Base-by-base conservation (phyloP, 2,329 filamentous ascomycete genomes). In the Arachnomyces sp. region DNA sequence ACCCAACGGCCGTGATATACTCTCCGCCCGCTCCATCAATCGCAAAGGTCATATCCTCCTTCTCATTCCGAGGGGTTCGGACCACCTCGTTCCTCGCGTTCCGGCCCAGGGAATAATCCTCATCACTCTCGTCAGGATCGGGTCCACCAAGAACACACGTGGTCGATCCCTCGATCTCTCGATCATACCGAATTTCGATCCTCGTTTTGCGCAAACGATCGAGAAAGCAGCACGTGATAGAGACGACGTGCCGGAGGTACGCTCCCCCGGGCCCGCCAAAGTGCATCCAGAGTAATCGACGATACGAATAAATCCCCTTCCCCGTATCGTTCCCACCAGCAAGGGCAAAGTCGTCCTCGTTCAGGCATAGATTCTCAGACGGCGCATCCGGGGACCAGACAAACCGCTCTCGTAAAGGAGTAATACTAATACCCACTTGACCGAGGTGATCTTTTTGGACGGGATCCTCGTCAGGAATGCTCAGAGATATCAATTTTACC, bases 1-100 rank as follows among this genome's bases (percentile, higher is more conserved):
- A n/a, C n/a, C n/a, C 8, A 30, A 38, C 13, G 7, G 4, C 14
- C n/a, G 35, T 38, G 21, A 38, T 38, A 31, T 38, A 31, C 25
- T 38, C 35, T 11, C 28, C 28, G 6, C 13, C 12, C 6, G 15
- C 11, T 13, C 35, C 28, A 14, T 31, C 18, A 11, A 38, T 38
- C 12, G 8, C 13, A 11, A 28, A 31, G 5, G 25, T 38, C 8
- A 2, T 29, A 5, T 38, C 31, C 25, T 9, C 5, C 21, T 38
- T 21, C 9, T n/a, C 9, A 36, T 25, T n/a, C 3, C 3, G 9
- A 18, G 4, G 7, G 34, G n/a, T n/a, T n/a, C n/a, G n/a, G n/a
- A n/a, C n/a, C n/a, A n/a, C n/a, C n/a, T n/a, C n/a, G n/a, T n/a
- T n/a, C n/a, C n/a, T n/a, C n/a, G n/a, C n/a, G n/a, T n/a, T n/a